A percentile compares a stretch with the other conserved stretches of the same genome.
These are phyloP conservation scores for Helichrysum umbraculigerum DNA, from an alignment of 129 eudicot genomes.

Conservation along the genomic window DNA sequence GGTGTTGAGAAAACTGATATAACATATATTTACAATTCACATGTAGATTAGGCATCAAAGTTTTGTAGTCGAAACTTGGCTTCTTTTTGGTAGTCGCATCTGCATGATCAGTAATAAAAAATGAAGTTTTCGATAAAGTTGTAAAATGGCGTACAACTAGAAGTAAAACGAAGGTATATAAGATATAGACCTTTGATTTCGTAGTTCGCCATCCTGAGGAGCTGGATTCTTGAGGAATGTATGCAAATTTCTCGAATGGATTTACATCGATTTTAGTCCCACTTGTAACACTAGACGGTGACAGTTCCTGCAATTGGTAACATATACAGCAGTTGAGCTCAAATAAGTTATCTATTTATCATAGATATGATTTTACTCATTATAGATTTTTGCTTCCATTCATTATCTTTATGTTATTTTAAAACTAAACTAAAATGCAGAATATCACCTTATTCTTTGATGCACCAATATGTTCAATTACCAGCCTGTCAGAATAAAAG, in stretches of 20 bases:
- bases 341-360: background rate
- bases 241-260: conserved; percentile 59
- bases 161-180: background rate
- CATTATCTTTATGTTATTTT: background rate
- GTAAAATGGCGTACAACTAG: background rate
- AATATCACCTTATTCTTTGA: conserved; percentile 45
- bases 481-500: conserved; percentile 58
- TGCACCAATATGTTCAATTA: conserved; percentile 42
- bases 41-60: conserved; percentile 24
- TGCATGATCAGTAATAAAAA: conserved; percentile 41
- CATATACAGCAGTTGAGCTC: background rate
- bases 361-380: background rate
- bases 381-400: background rate
- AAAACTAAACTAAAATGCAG: conserved; percentile 6
- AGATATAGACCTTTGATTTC: conserved; percentile 60
- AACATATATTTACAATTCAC: conserved; percentile 10
- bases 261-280: conserved; percentile 8
- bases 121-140: background rate
- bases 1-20: background rate
- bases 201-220: conserved; percentile 77
- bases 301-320: conserved; percentile 38
- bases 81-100: conserved; percentile 73
- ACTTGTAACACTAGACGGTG: conserved; percentile 42
- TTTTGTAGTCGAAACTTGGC: conserved; percentile 22
- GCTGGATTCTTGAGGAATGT: conserved; percentile 43